phyloP scores from a whole-genome alignment of 257 asterid species.

The Thymus mandschuricus region DNA sequence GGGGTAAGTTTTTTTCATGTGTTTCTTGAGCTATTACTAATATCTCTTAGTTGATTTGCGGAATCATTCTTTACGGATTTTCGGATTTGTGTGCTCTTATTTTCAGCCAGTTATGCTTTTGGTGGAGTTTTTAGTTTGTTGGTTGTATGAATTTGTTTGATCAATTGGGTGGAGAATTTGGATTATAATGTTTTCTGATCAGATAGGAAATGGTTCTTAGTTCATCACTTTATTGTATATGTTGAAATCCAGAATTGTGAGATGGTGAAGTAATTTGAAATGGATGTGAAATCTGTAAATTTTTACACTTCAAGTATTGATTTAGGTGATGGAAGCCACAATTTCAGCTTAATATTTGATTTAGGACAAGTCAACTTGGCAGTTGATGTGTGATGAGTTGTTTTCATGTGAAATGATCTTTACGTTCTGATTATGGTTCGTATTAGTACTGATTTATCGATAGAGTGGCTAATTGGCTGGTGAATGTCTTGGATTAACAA shows the following conservation, averaged over 20 bases:
- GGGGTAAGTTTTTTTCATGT: constrained; percentile 26
- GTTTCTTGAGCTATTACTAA: neutral
- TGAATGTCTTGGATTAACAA: neutral
- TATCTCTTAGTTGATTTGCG: neutral
- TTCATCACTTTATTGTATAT: neutral
- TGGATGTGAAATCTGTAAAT: neutral
- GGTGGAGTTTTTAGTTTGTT: constrained; percentile 4
- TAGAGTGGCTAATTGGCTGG: constrained; percentile 1
- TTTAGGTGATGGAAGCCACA: neutral
- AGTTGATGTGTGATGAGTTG: neutral
- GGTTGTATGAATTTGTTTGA: neutral
- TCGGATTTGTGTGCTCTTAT: neutral
- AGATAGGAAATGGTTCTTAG: neutral
- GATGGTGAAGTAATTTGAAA: neutral
- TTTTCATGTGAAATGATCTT: neutral
- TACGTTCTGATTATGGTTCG: too few relatives aligned
- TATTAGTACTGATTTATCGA: neutral
- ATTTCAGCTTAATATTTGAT: neutral
- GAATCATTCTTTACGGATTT: neutral
- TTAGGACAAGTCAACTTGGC: neutral
- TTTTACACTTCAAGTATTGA: neutral
- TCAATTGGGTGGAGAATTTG: neutral
- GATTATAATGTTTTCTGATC: neutral
- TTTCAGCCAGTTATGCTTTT: constrained; percentile 7
- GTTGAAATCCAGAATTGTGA: neutral